These are phyloP conservation scores for Colletotrichum spaethianum DNA, from an alignment of 2,329 filamentous ascomycete genomes.

Conservation along the genomic window DNA sequence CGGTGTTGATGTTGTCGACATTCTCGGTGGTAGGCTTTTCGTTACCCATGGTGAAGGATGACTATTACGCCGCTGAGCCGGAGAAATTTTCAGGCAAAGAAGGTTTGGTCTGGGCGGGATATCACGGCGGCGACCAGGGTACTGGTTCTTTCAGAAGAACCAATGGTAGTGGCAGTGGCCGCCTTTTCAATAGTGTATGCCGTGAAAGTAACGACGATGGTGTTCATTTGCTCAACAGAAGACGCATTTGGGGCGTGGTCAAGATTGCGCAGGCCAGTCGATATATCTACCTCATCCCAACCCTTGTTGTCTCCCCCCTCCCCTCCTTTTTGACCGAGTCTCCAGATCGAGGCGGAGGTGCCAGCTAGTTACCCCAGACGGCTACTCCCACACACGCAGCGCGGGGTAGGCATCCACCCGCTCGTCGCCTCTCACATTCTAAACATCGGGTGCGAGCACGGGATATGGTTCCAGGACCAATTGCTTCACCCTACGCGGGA, in stretches of 20 bases:
- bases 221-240: neutral
- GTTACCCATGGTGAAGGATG: conserved; percentile 13
- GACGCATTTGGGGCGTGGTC: neutral
- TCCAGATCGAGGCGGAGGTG: conserved; percentile 20
- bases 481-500: neutral
- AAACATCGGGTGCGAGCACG: conserved; percentile 28
- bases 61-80: neutral
- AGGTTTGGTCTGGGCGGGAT: conserved; percentile 14
- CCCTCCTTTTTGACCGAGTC: neutral
- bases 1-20: conserved; percentile 28
- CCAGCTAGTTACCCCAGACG: conserved; percentile 24
- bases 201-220: neutral
- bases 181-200: neutral
- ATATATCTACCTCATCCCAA: conserved; percentile 13
- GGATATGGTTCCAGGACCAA: conserved; percentile 7
- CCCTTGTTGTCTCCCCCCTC: conserved; percentile 5
- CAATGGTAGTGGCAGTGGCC: neutral
- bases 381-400: conserved; percentile 20
- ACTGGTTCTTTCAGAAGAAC: neutral
- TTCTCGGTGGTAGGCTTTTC: conserved; percentile 29
- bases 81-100: conserved; percentile 9
- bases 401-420: conserved; percentile 36
- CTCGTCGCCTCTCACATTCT: conserved; percentile 9
- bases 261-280: conserved; percentile 1
- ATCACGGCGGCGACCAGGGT: neutral